Conservation (phyloP, 257 asterid genomes). For the Verbena officinalis region DNA sequence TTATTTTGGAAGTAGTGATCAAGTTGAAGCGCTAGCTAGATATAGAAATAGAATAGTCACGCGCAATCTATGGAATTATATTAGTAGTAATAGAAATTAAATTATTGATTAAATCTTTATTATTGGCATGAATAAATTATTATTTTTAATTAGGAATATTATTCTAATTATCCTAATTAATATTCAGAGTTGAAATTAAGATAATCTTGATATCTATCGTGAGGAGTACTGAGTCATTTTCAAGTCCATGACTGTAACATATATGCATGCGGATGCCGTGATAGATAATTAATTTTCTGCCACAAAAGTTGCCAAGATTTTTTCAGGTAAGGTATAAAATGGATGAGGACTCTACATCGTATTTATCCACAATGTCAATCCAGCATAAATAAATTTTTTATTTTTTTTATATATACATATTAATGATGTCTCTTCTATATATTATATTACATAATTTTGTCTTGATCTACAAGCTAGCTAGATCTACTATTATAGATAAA, state of each 20-base stretch:
- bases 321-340: slow-evolving; percentile 20
- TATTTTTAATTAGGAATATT: too few species aligned
- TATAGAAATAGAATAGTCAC: too few species aligned
- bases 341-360: slow-evolving; percentile 42
- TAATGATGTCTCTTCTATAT: slow-evolving; percentile 11
- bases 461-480: neutral
- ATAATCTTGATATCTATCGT: too few species aligned
- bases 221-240: slow-evolving; percentile 36
- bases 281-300: slow-evolving; percentile 5
- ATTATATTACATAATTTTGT: neutral
- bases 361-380: slow-evolving; percentile 36
- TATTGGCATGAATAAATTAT: too few species aligned
- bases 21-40: too few species aligned
- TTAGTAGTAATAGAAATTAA: too few species aligned
- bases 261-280: too few species aligned
- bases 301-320: slow-evolving; percentile 9
- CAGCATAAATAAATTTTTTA: neutral
- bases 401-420: neutral
- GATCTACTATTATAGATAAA: neutral
- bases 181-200: too few species aligned
- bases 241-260: slow-evolving; percentile 31
- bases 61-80: too few species aligned
- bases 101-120: too few species aligned
- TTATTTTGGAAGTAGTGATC: too few species aligned
- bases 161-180: too few species aligned